Evolutionary conservation across 345 rosid species (phyloP), one percentile per base, ranked within the genome.

Genomic region (Citrus unshiu): DNA sequence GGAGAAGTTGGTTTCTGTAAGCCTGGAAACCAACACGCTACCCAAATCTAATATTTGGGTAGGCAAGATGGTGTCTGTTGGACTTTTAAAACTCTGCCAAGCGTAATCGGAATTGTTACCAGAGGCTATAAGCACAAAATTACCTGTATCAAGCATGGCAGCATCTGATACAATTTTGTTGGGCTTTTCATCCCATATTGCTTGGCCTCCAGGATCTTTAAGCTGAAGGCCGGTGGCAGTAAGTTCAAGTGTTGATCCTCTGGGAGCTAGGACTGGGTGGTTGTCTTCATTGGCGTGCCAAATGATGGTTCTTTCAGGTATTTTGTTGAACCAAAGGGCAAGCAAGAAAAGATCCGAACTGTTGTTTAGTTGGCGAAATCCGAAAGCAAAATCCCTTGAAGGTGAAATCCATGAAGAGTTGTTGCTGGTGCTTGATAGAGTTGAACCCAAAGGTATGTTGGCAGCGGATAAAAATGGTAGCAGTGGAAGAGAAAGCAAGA

Each of bases 81-180:
- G 91, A 78, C 80, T 25, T 51, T 37, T 68, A 73, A 88, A 88
- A 60, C 83, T 85, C 77, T 86, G 82, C 91, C 91, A 88, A 18
- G 78, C 24, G 46, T 64, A 46, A 39, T 12, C n/a, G 14, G 82
- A 72, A 51, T 51, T 30, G 8, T 22, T 62, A 76, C 68, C 75
- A 22, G 25, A 49, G 19, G 80, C 73, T 32, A 24, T 56, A 13
- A 83, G 85, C 74, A 86, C 89, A 19, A 86, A 85, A 64, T 86
- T 88, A 14, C 91, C 91, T 0, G 82, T 78, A 24, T 83, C 83
- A 4, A 83, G 80, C 81, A 83, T 60, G 21, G 84, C 78, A 19
- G 71, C 85, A 34, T 43, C 61, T 2, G 74, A 56, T 34, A 78
- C 72, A 3, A 8, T 14, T 49, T n/a, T 22, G 30, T 37, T 16